Evolutionary conservation across 495 filamentous ascomycete species (phyloP).

Genomic region (Bathelium albidoporum): DNA sequence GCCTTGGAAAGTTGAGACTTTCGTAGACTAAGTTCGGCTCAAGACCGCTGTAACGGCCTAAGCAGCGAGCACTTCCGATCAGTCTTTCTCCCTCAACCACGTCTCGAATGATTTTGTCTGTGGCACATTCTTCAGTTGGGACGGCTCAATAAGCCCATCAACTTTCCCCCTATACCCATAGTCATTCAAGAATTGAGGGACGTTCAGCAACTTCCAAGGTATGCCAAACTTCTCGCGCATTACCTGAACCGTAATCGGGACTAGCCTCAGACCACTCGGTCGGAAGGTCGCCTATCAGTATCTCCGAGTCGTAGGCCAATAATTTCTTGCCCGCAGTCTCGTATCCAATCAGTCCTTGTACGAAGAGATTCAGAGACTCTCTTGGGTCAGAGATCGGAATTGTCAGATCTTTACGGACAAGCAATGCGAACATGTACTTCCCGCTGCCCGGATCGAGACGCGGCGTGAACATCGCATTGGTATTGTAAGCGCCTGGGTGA

Average conservation of each 20-base stretch:
- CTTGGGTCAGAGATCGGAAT: not conserved
- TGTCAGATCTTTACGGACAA: not conserved
- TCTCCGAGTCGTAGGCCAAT: not conserved
- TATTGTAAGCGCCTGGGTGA: slow-evolving; percentile 38
- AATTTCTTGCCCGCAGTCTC: not conserved
- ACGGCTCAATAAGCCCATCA: not conserved
- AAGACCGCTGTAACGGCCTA: not conserved
- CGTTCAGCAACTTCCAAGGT: not conserved
- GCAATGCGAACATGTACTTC: not conserved
- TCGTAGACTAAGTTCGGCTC: not conserved
- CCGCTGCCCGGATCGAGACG: not conserved
- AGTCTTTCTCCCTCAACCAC: not conserved
- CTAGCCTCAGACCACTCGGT: not conserved
- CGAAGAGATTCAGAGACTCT: not conserved
- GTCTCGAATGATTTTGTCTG: not conserved
- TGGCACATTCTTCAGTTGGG: not conserved
- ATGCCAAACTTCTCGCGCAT: not conserved
- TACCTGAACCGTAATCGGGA: not conserved
- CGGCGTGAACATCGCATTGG: not conserved
- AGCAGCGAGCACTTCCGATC: not conserved
- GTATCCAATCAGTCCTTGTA: not conserved
- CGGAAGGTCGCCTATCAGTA: not conserved
- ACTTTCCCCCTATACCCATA: not conserved
- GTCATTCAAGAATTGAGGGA: not conserved
- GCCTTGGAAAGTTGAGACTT: not conserved